Evolutionary conservation across 768 basidiomycete species (phyloP).

Genomic region (Podaxis carcinomalis): DNA sequence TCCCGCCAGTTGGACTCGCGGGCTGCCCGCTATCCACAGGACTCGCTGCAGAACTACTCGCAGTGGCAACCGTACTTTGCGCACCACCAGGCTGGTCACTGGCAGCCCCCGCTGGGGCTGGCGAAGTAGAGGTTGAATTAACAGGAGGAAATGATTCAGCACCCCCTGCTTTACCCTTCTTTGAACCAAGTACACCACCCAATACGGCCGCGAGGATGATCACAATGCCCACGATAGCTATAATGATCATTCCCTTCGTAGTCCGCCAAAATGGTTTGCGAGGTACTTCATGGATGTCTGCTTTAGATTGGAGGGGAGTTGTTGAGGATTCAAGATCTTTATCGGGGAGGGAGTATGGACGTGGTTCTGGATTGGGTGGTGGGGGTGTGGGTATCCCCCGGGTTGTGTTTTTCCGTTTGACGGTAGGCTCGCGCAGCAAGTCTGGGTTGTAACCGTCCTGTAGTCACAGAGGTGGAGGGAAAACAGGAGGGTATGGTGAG

Average conservation of each 20-base stretch:
- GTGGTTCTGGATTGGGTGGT: constrained; percentile 14
- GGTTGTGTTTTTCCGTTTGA: background rate
- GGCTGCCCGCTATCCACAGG: too few species aligned
- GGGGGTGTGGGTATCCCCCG: constrained; percentile 11
- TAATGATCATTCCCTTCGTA: constrained; percentile 34
- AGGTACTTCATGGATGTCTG: constrained; percentile 35
- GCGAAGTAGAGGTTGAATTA: too few species aligned
- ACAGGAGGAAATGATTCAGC: too few species aligned
- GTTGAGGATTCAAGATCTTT: constrained; percentile 6
- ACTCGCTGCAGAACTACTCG: too few species aligned
- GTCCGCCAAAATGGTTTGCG: constrained; percentile 33
- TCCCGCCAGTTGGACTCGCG: too few species aligned
- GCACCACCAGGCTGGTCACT: too few species aligned
- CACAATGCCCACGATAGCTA: background rate
- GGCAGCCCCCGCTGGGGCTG: too few species aligned
- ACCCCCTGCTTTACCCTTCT: constrained; percentile 1
- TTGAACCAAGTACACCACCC: constrained; percentile 53
- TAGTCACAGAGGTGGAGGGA: background rate
- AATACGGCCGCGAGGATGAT: constrained; percentile 47
- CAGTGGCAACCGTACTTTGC: too few species aligned
- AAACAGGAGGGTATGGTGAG: background rate
- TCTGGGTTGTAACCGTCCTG: constrained; percentile 26
- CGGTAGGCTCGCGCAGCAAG: constrained; percentile 16
- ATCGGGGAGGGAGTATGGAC: background rate
- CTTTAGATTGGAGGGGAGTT: constrained; percentile 14